A percentile compares a stretch with the other conserved stretches of the same genome.
These are phyloP conservation scores for Pholiota microspora DNA, from an alignment of 768 basidiomycete genomes.

Conservation along the genomic window DNA sequence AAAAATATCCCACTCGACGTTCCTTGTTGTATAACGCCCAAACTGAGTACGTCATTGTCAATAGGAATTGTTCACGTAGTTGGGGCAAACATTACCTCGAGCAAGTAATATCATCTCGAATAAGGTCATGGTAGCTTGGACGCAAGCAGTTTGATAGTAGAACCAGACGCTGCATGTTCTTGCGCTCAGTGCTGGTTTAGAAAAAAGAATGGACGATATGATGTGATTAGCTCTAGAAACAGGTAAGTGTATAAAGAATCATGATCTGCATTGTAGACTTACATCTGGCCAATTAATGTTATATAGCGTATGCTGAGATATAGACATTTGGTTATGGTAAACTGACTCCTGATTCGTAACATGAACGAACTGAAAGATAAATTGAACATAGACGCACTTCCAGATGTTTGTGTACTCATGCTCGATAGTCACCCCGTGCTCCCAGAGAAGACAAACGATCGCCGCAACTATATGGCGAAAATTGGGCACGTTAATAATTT, in stretches of 20 bases:
- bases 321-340: slow-evolving; percentile 8
- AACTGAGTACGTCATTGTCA: too few species aligned
- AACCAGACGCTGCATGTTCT: slow-evolving; percentile 6
- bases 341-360: neutral
- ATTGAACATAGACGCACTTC: slow-evolving; percentile 1
- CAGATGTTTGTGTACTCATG: slow-evolving; percentile 8
- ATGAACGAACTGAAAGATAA: neutral
- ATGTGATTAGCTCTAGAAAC: slow-evolving; percentile 5
- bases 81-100: neutral
- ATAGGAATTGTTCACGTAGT: too few species aligned
- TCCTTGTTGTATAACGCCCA: too few species aligned
- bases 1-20: too few species aligned
- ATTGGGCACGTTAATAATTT: too few species aligned
- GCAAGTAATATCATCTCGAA: slow-evolving; percentile 9
- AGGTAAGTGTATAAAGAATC: too few species aligned
- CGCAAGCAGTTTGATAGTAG: slow-evolving; percentile 6
- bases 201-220: slow-evolving; percentile 2
- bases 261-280: too few species aligned
- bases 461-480: slow-evolving; percentile 1
- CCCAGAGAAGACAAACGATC: slow-evolving; percentile 9
- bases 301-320: slow-evolving; percentile 7
- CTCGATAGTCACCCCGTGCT: slow-evolving; percentile 1
- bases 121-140: neutral
- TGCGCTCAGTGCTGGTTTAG: slow-evolving; percentile 1
- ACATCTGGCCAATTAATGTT: slow-evolving; percentile 4